These are phyloP conservation scores for Metschnikowia borealis DNA, from an alignment of 805 yeast species.

Conservation along the genomic window DNA sequence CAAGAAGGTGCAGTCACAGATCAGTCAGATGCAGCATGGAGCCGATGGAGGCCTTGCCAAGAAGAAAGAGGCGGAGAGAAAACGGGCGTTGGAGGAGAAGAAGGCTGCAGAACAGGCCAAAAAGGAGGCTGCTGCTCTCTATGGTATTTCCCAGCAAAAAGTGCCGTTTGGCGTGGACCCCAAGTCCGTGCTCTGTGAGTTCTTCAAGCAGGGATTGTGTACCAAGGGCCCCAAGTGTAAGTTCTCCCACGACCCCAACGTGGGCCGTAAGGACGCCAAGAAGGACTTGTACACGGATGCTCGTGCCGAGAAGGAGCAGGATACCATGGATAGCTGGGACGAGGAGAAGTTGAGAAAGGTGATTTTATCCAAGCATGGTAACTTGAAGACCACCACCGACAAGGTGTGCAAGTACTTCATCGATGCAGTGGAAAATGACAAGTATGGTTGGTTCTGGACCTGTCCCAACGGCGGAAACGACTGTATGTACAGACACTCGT, in stretches of 20 bases:
- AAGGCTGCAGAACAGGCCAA: slow-evolving; percentile 89
- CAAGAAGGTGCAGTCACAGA: slow-evolving; percentile 72
- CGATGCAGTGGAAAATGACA: slow-evolving; percentile 95
- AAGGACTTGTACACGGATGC: slow-evolving; percentile 91
- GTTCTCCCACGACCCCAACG: slow-evolving; percentile 82
- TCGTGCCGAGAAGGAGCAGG: slow-evolving; percentile 65
- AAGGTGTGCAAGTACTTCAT: slow-evolving; percentile 90
- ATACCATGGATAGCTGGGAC: slow-evolving; percentile 96
- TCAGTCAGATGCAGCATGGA: slow-evolving; percentile 39
- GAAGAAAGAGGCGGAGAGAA: slow-evolving; percentile 71
- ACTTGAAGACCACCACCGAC: slow-evolving; percentile 89
- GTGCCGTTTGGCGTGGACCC: slow-evolving; percentile 98
- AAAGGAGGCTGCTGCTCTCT: slow-evolving; percentile 76
- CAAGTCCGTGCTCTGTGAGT: slow-evolving; percentile 84
- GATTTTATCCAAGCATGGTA: slow-evolving; percentile 88
- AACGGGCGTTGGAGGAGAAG: slow-evolving; percentile 69
- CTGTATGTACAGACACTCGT: slow-evolving; percentile 91
- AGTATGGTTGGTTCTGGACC: slow-evolving; percentile 98
- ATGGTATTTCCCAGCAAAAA: slow-evolving; percentile 72
- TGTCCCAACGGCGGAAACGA: slow-evolving; percentile 93
- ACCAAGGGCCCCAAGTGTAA: slow-evolving; percentile 83
- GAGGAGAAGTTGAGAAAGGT: slow-evolving; percentile 89
- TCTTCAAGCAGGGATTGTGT: slow-evolving; percentile 84
- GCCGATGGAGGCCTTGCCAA: slow-evolving; percentile 51
- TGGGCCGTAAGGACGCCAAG: slow-evolving; percentile 86